Percentiles rank a stretch among this genome's conserved stretches.
These are phyloP conservation scores for Pyrenopolyporus hunteri DNA, from an alignment of 495 filamentous ascomycete species.

Conservation along the genomic window DNA sequence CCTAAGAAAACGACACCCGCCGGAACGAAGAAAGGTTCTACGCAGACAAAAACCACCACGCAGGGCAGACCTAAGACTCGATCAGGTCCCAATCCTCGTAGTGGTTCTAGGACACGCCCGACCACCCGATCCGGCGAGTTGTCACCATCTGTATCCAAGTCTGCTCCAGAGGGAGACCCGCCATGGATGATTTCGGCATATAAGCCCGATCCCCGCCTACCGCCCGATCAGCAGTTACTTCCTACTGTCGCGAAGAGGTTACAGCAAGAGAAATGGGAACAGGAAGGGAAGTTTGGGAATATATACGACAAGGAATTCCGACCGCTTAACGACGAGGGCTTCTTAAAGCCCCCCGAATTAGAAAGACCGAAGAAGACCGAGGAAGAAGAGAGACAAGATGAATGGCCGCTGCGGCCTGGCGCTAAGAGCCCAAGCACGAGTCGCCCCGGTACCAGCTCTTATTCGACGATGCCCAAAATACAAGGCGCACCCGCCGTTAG, in stretches of 20 bases:
- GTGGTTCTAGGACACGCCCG: slow-evolving; percentile 62
- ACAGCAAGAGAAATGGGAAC: slow-evolving; percentile 94
- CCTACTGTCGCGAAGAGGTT: slow-evolving; percentile 91
- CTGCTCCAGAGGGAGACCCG: slow-evolving; percentile 83
- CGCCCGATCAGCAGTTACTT: slow-evolving; percentile 92
- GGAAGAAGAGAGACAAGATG: slow-evolving; percentile 40
- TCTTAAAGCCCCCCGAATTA: slow-evolving; percentile 55
- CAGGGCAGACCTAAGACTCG: slow-evolving; percentile 67
- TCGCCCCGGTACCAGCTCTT: slow-evolving; percentile 56
- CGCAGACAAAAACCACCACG: slow-evolving; percentile 51
- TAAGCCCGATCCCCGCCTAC: slow-evolving; percentile 91
- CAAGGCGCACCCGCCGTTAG: slow-evolving; percentile 48
- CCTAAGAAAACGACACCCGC: slow-evolving; percentile 50
- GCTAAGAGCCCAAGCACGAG: slow-evolving; percentile 51
- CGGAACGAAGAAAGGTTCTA: slow-evolving; percentile 48
- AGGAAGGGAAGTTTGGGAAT: slow-evolving; percentile 80
- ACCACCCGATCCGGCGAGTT: slow-evolving; percentile 59
- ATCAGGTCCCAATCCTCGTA: slow-evolving; percentile 57
- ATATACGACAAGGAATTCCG: slow-evolving; percentile 84
- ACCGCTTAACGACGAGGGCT: slow-evolving; percentile 67
- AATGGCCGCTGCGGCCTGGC: slow-evolving; percentile 54
- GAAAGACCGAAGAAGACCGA: slow-evolving; percentile 46
- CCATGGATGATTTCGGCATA: slow-evolving; percentile 96
- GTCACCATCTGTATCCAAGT: slow-evolving; percentile 42
- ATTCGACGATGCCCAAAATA: slow-evolving; percentile 65